Percentiles rank a stretch among this genome's conserved stretches.
phyloP scores from a whole-genome alignment of 371 early-diverging fungal species.

The Mortierella sp. region DNA sequence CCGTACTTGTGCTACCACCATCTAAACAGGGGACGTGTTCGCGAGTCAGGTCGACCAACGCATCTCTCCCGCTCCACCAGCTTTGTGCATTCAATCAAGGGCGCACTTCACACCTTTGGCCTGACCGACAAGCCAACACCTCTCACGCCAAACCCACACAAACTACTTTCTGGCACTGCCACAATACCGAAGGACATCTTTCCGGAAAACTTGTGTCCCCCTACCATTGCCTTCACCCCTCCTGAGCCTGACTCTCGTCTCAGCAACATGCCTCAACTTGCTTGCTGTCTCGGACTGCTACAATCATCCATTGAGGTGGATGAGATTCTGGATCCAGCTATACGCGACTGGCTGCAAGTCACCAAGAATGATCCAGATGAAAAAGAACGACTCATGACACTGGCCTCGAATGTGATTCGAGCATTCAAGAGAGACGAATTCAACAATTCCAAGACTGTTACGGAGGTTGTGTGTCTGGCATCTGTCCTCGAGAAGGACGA shows the following conservation, averaged over 20 bases:
- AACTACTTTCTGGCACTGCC: too few species aligned
- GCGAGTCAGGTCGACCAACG: too few species aligned
- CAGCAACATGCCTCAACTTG: neutral
- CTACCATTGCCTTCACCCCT: neutral
- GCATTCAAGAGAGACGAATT: neutral
- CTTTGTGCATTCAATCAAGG: too few species aligned
- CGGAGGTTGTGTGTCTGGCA: conserved; percentile 2
- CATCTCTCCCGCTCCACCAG: too few species aligned
- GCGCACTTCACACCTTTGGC: too few species aligned
- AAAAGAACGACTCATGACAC: neutral
- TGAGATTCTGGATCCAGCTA: neutral
- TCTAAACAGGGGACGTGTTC: too few species aligned
- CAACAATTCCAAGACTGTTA: neutral
- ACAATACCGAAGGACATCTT: neutral
- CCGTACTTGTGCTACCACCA: too few species aligned
- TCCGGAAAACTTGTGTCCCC: neutral
- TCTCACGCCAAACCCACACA: too few species aligned
- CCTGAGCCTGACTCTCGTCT: neutral
- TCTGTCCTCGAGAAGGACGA: neutral
- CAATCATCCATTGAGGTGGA: neutral
- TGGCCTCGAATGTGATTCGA: neutral
- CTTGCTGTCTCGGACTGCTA: neutral
- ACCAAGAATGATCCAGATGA: neutral
- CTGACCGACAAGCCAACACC: too few species aligned
- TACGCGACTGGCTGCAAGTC: neutral